Conservation (phyloP, 495 filamentous ascomycete genomes). For the Parachaetomium inaequale region DNA sequence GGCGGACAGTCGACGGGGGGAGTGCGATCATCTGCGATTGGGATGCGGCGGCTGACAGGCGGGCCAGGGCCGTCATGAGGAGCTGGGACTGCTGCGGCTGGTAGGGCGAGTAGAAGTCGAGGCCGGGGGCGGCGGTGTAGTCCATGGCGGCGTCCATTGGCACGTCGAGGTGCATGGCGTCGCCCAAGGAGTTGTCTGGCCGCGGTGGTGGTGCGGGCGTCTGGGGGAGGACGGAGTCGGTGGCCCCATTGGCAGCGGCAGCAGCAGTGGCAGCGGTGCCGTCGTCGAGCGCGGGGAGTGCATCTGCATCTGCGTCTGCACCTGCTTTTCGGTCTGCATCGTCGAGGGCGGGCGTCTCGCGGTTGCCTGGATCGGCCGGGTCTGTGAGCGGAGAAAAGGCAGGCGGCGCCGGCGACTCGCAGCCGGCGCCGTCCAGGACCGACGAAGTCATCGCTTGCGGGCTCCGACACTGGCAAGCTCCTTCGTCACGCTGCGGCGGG, state of each 20-base stretch:
- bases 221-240: not conserved
- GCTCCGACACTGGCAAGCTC: constrained; percentile 33
- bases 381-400: constrained; percentile 37
- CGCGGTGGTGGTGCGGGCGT: not conserved
- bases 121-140: constrained; percentile 10
- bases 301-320: no score
- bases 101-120: constrained; percentile 19
- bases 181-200: not conserved
- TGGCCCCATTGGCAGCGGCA: not conserved
- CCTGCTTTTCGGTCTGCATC: no score
- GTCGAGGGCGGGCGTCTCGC: constrained; percentile 13
- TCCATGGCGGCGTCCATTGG: not conserved
- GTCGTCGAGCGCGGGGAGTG: not conserved
- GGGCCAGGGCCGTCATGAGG: constrained; percentile 31
- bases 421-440: constrained; percentile 23
- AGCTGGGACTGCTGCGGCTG: constrained; percentile 8
- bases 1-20: constrained; percentile 30
- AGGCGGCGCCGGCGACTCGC: constrained; percentile 33
- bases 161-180: constrained; percentile 10
- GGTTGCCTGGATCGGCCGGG: constrained; percentile 26
- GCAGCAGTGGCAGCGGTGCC: not conserved
- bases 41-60: constrained; percentile 20
- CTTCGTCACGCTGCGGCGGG: constrained; percentile 31
- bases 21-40: constrained; percentile 15
- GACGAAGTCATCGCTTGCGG: constrained; percentile 40